A percentile compares a stretch with the other conserved stretches of the same genome.
phyloP scores from a whole-genome alignment of 2,329 filamentous ascomycete species.

The Hypoxylon sp. region DNA sequence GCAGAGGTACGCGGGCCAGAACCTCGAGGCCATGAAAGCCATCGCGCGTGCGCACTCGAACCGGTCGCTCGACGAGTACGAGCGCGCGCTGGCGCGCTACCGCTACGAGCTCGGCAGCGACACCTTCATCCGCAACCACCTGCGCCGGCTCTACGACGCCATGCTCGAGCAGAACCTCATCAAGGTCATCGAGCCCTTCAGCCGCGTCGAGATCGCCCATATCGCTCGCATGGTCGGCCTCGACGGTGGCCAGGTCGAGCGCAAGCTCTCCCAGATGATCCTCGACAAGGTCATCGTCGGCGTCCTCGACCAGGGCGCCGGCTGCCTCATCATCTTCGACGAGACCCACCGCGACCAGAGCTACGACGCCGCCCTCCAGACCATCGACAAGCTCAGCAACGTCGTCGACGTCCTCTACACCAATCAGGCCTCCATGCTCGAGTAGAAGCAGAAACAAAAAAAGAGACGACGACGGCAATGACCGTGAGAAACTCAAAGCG shows the following conservation, averaged over 20 bases:
- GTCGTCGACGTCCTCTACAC: conserved; percentile 98
- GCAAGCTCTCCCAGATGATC: conserved; percentile 99
- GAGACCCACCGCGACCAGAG: conserved; percentile 92
- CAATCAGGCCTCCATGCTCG: conserved; percentile 94
- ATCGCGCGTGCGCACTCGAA: conserved; percentile 95
- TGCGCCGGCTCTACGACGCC: conserved; percentile 93
- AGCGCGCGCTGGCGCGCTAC: conserved; percentile 88
- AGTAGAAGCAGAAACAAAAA: conserved; percentile 63
- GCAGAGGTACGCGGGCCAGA: conserved; percentile 93
- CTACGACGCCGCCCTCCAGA: conserved; percentile 92
- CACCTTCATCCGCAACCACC: conserved; percentile 95
- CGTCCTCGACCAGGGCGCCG: conserved; percentile 95
- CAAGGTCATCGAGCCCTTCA: conserved; percentile 99
- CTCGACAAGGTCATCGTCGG: conserved; percentile 98
- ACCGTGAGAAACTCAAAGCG: too few relatives aligned
- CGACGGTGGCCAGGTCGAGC: conserved; percentile 95
- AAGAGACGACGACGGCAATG: not conserved
- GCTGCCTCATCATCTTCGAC: conserved; percentile 95
- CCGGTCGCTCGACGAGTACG: conserved; percentile 95
- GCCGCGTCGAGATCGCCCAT: conserved; percentile 93
- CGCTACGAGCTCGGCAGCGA: conserved; percentile 94
- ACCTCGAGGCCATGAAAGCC: conserved; percentile 98
- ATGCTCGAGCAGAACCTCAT: conserved; percentile 99
- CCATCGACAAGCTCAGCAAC: conserved; percentile 95
- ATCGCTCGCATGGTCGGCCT: conserved; percentile 97